These are phyloP conservation scores for Aspergillus wentii DNA, from an alignment of 495 filamentous ascomycete genomes.

Conservation along the genomic window DNA sequence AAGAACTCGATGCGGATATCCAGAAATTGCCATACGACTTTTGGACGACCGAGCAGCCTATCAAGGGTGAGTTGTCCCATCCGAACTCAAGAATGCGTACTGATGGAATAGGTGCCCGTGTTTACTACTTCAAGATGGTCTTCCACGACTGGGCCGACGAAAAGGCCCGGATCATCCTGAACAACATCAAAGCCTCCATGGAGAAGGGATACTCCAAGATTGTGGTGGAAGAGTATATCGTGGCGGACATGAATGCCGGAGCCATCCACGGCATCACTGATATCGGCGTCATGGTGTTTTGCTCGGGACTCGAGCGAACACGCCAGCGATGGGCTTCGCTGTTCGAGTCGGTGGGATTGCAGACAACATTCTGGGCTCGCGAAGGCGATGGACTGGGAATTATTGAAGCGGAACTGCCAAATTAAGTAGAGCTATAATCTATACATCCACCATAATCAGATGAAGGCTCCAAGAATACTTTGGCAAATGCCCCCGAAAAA, in stretches of 20 bases:
- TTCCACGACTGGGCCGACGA: conserved; percentile 48
- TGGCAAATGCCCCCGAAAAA: no score
- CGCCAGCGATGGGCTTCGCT: conserved; percentile 36
- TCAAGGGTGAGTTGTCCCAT: conserved; percentile 32
- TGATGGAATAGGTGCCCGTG: conserved; percentile 30
- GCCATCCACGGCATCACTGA: conserved; percentile 19
- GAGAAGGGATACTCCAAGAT: conserved; percentile 35
- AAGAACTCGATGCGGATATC: conserved; percentile 15
- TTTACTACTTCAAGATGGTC: conserved; percentile 43
- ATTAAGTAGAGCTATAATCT: background rate
- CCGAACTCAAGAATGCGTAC: background rate
- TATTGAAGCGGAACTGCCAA: conserved; percentile 32
- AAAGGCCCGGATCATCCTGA: conserved; percentile 29
- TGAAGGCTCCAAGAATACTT: no score
- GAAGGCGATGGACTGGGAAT: conserved; percentile 33
- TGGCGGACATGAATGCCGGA: conserved; percentile 19
- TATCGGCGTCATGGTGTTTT: conserved; percentile 34
- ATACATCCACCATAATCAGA: no score
- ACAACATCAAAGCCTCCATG: conserved; percentile 31
- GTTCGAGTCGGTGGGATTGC: conserved; percentile 28
- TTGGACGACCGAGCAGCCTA: conserved; percentile 29
- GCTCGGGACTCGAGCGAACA: conserved; percentile 34
- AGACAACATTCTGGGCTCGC: conserved; percentile 19
- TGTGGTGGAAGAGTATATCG: conserved; percentile 30
- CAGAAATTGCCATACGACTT: conserved; percentile 33